phyloP scores from a whole-genome alignment of 305 asterid genomes.

The Petunia hybrid region DNA sequence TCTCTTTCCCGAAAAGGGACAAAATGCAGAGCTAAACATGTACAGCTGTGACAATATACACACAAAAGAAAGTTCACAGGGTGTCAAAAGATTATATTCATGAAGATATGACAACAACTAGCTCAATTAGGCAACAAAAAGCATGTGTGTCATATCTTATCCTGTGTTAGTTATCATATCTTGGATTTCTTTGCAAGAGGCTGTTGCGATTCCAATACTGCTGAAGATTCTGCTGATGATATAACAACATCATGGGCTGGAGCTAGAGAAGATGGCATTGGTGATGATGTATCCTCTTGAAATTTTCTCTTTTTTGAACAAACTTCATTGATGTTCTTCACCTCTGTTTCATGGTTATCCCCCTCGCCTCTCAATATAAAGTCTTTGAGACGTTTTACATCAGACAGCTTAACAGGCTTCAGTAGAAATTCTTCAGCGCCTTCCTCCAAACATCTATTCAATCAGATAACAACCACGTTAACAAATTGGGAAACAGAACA shows the following conservation, averaged over 20 bases:
- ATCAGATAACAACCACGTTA: neutral
- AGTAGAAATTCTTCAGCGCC: conserved; percentile 90
- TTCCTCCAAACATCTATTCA: conserved; percentile 76
- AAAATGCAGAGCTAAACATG: conserved; percentile 22
- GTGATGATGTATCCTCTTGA: conserved; percentile 18
- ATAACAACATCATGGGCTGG: conserved; percentile 15
- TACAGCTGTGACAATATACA: neutral
- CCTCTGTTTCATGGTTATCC: conserved; percentile 28
- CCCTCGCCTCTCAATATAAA: conserved; percentile 55
- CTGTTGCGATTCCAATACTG: conserved; percentile 30
- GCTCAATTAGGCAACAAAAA: neutral
- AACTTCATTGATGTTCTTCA: neutral
- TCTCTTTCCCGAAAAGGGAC: neutral
- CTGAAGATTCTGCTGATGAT: conserved; percentile 24
- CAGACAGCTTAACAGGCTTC: conserved; percentile 87
- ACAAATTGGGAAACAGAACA: neutral
- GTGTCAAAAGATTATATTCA: neutral
- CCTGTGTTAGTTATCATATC: neutral
- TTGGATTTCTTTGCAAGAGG: conserved; percentile 44
- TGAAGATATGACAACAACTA: neutral
- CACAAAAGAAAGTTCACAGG: neutral
- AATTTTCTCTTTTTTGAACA: conserved; percentile 57
- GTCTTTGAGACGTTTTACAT: conserved; percentile 72
- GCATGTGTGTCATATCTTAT: neutral
- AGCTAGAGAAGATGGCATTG: conserved; percentile 35